These are phyloP conservation scores for Euphorbia peplus DNA, from an alignment of 345 rosid species.

Conservation along the genomic window DNA sequence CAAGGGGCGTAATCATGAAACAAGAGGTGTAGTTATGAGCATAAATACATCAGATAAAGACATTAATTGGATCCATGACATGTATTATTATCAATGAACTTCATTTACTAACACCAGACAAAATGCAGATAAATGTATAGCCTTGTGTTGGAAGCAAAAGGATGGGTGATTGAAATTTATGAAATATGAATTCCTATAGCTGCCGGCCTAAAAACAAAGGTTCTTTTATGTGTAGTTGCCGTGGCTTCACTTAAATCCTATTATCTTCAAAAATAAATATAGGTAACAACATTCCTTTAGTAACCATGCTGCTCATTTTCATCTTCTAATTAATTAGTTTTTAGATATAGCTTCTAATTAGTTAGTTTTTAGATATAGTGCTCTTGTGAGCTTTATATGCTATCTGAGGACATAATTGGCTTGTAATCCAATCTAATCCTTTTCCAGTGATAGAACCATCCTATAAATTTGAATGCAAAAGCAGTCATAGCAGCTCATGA, in stretches of 20 bases:
- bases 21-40: neutral
- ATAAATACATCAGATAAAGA: neutral
- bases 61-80: neutral
- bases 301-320: neutral
- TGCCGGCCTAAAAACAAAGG: neutral
- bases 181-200: neutral
- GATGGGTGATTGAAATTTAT: neutral
- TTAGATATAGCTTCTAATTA: too few species aligned
- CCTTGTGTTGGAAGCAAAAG: neutral
- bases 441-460: constrained; percentile 85
- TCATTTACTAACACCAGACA: neutral
- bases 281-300: too few species aligned
- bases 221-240: neutral
- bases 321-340: neutral
- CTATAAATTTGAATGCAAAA: constrained; percentile 68
- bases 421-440: constrained; percentile 7
- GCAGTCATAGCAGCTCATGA: constrained; percentile 93
- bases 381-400: neutral
- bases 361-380: too few species aligned
- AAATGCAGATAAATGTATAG: neutral
- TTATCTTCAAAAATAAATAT: neutral
- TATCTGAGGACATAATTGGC: neutral
- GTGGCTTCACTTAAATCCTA: neutral
- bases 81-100: neutral
- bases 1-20: too few species aligned